Conservation (phyloP, 176 grass and related monocot genomes). For the Paspalum vaginatum region DNA sequence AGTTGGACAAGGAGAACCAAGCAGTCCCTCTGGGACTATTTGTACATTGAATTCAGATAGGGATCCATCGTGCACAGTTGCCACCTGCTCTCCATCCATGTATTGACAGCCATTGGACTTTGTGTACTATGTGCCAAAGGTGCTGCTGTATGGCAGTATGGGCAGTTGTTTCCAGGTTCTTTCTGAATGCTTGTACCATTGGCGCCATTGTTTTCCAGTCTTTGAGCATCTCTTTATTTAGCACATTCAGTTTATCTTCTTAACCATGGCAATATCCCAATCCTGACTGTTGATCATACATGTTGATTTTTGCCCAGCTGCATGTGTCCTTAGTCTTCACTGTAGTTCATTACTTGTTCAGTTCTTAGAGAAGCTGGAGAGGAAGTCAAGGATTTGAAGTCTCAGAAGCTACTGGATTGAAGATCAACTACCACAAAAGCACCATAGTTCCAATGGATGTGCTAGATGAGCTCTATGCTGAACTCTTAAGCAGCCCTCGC, state of each 20-base stretch:
- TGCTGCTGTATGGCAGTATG: background rate
- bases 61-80: background rate
- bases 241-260: too few relatives aligned
- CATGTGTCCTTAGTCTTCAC: background rate
- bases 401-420: too few relatives aligned
- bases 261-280: background rate
- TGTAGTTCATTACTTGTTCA: too few relatives aligned
- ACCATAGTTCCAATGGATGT: too few relatives aligned
- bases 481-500: too few relatives aligned
- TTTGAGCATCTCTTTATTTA: background rate
- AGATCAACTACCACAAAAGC: too few relatives aligned
- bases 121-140: background rate
- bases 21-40: background rate
- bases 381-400: background rate
- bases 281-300: background rate
- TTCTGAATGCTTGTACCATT: background rate
- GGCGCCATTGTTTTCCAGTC: background rate
- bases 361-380: too few relatives aligned
- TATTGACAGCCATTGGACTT: background rate
- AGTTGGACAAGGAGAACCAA: background rate
- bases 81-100: background rate
- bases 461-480: too few relatives aligned
- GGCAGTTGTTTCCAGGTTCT: background rate
- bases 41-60: background rate
- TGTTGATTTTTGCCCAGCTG: background rate